Base-by-base conservation (phyloP, 495 filamentous ascomycete species). In the Penicillium ochrochloron region DNA sequence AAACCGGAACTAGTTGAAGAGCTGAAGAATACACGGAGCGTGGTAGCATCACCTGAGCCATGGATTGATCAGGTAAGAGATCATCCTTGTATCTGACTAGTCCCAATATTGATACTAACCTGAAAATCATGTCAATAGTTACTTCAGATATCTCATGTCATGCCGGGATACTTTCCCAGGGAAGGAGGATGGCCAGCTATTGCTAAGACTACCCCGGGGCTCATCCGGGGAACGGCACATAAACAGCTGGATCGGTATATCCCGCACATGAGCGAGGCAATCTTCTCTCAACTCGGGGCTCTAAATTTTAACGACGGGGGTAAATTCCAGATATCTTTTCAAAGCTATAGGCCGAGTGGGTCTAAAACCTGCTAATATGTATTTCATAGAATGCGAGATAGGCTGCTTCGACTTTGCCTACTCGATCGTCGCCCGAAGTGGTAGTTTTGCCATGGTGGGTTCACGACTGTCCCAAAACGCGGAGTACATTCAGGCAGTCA, bases 51-150 rank as follows among this genome's bases (percentile, higher is more conserved):
- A 1, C 68, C 70, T 0, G 70, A 73, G 52, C 70, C 70, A 42
- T 73, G 70, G 70, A 70, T 73, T 62, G 70, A 73, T 29, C 70
- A 73, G 66, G 69, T 71, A 39, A 31, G 61, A n/a, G 5, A 27
- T 52, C 5, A 11, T 12, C 10, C n/a, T 21, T 46, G 21, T 19
- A 50, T 25, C 7, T 27, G 46, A 50, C 46, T 4, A 11, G 21
- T 15, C 5, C 17, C 27, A 12, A 35, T 5, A 7, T 44, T 29
- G 27, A 9, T 4, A 11, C 17, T 15, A 2, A 25, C n/a, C 23
- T 23, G 15, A 23, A 17, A 33, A 33, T 9, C 31, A 35, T 17
- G 15, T 62, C 10, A 46, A 37, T 41, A 71, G 65, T 52, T 73
- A n/a, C 61, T 73, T 0, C 70, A 73, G 27, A 68, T 73, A 23